A percentile compares a stretch with the other conserved stretches of the same genome.
Conservation (phyloP, 192 early-diverging fungal genomes). For the Umbelopsis sp. region DNA sequence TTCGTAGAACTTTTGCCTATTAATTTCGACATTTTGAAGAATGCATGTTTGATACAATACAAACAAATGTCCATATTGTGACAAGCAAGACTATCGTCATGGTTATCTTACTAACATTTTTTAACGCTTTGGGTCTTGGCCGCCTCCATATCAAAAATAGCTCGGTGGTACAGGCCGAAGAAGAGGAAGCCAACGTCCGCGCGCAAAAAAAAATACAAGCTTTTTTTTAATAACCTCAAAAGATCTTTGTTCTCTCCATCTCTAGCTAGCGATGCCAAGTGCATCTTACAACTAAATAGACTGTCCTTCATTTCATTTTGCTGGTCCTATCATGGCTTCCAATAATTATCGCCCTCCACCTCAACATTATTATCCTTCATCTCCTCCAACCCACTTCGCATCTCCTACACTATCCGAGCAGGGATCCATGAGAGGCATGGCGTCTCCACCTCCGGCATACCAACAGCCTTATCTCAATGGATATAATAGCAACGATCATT, state of each 20-base stretch:
- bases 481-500: neutral
- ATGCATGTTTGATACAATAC: too few relatives aligned
- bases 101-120: too few relatives aligned
- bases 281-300: neutral
- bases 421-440: neutral
- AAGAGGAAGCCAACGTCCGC: neutral
- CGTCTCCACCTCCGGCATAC: constrained; percentile 6
- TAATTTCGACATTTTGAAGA: too few relatives aligned
- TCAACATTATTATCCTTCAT: constrained; percentile 5
- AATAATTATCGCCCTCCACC: neutral
- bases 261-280: neutral
- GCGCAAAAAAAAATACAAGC: neutral
- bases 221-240: neutral
- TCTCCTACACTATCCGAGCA: constrained; percentile 17
- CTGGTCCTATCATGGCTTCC: neutral
- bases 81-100: too few relatives aligned
- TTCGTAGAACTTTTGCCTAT: too few relatives aligned
- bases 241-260: neutral
- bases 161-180: neutral
- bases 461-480: neutral
- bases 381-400: constrained; percentile 3
- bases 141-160: neutral
- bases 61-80: too few relatives aligned
- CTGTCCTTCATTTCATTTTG: neutral
- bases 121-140: too few relatives aligned